Evolutionary conservation across 208 protist genomes (phyloP), one percentile per base, ranked within the genome.

Genomic region (Wallacemonas sp.): DNA sequence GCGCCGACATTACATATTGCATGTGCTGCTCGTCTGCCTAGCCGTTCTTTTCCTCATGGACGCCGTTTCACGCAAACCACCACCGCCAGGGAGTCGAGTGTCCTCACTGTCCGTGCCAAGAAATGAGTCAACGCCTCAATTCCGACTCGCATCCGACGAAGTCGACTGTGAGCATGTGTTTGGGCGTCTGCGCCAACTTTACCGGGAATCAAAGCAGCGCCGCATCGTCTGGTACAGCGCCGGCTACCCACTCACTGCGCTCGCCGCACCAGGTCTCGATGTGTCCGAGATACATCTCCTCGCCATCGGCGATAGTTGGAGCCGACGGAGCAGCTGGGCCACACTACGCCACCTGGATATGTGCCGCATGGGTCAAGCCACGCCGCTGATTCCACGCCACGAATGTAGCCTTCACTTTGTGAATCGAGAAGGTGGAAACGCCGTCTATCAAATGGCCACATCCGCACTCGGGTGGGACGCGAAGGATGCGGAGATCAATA

Each of bases 301-400:
- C 14, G 22, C n/a, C 10, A 26, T 59, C 2, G 52, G 52, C 32
- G 52, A 59, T 28, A 59, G 52, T 29, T 59, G 52, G 52, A 10
- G 16, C 3, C 52, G 31, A n/a, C 12, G 14, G 4, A 23, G 18
- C 20, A 25, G 18, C 8, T 33, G 26, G 52, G 7, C 12, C 31
- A 8, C 39, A 3, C 3, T 59, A 10, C 52, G 52, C 7, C 22
- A 44, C 32, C 7, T 59, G 7, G 52, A 59, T 39, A 4, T 16
- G 12, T 59, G 52, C 22, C 52, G 52, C 31, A 3, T 59, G 26
- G 29, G 52, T 32, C 18, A 25, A 3, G 20, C 48, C 8, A 3
- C 8, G 18, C 48, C 48, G 18, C 26, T 55, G 48, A 4, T 55
- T 3, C 20, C 23, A 5, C 48, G 48, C 48, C 20, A 55, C 26